Conservation (phyloP, 441 rosid species). For the Syzygium malaccense region DNA sequence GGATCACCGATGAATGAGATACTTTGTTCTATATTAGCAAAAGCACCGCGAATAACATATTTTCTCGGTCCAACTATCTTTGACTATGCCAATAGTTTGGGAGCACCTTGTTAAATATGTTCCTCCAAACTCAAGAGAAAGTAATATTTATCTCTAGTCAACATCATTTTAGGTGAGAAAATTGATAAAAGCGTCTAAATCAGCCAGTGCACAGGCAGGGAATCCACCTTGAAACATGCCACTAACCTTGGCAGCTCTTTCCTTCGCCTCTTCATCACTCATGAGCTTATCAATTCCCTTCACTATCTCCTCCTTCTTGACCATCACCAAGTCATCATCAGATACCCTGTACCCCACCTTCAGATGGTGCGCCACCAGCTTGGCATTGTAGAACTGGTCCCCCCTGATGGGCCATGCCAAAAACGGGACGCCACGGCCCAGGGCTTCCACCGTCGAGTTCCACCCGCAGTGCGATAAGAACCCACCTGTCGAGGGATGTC, state of each 20-base stretch:
- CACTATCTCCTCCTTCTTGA: conserved; percentile 7
- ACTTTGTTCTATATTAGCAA: background rate
- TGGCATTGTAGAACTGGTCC: conserved; percentile 25
- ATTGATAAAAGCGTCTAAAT: background rate
- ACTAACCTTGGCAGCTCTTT: conserved; percentile 11
- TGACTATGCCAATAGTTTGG: background rate
- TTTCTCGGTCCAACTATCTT: accelerated
- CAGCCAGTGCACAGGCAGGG: conserved; percentile 8
- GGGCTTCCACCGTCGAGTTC: conserved; percentile 16
- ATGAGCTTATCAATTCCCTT: conserved; percentile 27
- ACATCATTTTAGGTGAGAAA: background rate
- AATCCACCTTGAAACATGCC: conserved; percentile 18
- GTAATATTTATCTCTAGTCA: background rate
- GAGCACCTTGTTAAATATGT: background rate
- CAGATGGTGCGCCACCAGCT: conserved; percentile 17
- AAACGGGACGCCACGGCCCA: conserved; percentile 10
- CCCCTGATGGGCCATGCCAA: conserved; percentile 27
- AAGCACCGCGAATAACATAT: background rate
- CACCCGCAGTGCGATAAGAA: conserved; percentile 24
- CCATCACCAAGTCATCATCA: conserved; percentile 1
- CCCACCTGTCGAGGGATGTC: conserved; percentile 11
- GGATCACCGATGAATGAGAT: background rate
- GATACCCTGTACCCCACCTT: conserved; percentile 16
- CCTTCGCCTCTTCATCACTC: conserved; percentile 15
- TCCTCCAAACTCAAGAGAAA: background rate